Conservation (phyloP, 2,329 filamentous ascomycete species). For the Tricladium varicosporioides region DNA sequence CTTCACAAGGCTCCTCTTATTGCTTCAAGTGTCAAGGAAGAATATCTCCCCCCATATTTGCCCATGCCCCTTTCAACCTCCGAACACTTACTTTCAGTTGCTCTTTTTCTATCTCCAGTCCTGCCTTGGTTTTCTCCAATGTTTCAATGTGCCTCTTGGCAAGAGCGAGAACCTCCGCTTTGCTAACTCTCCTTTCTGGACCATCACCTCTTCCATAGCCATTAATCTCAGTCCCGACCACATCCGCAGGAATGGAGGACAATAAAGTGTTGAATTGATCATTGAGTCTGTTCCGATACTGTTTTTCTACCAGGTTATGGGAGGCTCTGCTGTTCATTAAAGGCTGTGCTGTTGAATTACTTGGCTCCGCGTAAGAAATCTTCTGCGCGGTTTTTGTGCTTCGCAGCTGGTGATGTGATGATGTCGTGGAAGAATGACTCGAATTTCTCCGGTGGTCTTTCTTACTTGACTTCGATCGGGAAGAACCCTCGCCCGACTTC, state of each 20-base stretch:
- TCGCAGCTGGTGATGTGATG: background rate
- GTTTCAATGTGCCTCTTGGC: slow-evolving; percentile 6
- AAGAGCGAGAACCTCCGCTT: slow-evolving; percentile 3
- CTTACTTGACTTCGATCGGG: background rate
- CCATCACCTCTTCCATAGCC: background rate
- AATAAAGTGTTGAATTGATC: background rate
- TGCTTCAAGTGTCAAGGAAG: background rate
- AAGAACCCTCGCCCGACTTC: background rate
- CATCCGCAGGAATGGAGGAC: background rate
- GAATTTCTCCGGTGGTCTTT: background rate
- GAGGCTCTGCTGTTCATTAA: background rate
- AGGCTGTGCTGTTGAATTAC: slow-evolving; percentile 1
- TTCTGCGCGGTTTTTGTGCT: background rate
- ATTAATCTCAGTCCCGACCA: background rate
- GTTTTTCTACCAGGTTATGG: slow-evolving; percentile 1
- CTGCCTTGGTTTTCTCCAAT: background rate
- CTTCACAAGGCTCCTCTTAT: background rate
- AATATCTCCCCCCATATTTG: slow-evolving; percentile 1
- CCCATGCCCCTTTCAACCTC: slow-evolving; percentile 5
- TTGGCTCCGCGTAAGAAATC: background rate
- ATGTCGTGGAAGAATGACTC: background rate
- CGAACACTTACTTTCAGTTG: background rate
- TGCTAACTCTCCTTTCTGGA: slow-evolving; percentile 7
- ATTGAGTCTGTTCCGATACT: background rate
- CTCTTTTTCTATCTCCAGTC: background rate